A percentile compares a stretch with the other conserved stretches of the same genome.
Conservation (phyloP, 352 stramenopile species). For the Aphanomyces astaci region DNA sequence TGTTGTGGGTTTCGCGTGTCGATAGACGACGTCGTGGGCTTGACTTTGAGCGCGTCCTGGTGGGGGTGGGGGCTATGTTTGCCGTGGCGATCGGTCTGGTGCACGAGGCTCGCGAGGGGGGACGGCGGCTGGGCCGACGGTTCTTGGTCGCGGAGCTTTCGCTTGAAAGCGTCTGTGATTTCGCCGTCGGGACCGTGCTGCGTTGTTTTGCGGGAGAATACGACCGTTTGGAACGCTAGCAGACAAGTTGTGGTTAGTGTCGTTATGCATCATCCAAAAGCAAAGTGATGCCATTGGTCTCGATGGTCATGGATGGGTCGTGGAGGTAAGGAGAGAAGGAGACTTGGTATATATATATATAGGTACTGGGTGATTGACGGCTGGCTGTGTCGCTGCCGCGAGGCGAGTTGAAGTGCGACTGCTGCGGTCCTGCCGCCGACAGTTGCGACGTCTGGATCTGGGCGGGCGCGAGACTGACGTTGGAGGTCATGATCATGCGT, state of each 20-base stretch:
- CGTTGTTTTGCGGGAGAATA: constrained; percentile 61
- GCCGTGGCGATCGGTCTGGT: constrained; percentile 54
- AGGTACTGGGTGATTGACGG: neutral
- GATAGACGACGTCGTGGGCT: constrained; percentile 8
- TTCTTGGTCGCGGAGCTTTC: constrained; percentile 26
- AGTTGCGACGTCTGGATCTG: constrained; percentile 2
- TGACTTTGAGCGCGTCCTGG: constrained; percentile 18
- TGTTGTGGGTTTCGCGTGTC: constrained; percentile 28
- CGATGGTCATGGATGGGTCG: neutral
- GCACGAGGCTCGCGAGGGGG: constrained; percentile 50
- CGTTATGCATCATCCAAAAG: constrained; percentile 25
- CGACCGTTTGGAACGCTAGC: constrained; percentile 52
- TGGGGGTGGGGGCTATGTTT: constrained; percentile 31
- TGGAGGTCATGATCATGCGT: constrained; percentile 3
- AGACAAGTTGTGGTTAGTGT: neutral
- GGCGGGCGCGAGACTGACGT: neutral
- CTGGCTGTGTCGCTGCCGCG: constrained; percentile 6
- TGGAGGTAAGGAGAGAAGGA: neutral
- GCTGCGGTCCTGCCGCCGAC: too few species aligned
- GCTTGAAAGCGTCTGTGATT: constrained; percentile 21
- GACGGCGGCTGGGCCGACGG: constrained; percentile 30
- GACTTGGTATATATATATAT: too few species aligned
- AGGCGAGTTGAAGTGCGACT: neutral
- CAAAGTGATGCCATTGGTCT: too few species aligned
- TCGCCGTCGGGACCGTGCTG: constrained; percentile 38